These are phyloP conservation scores for Arthroderma sp. DNA, from an alignment of 2,329 filamentous ascomycete species.

Conservation along the genomic window DNA sequence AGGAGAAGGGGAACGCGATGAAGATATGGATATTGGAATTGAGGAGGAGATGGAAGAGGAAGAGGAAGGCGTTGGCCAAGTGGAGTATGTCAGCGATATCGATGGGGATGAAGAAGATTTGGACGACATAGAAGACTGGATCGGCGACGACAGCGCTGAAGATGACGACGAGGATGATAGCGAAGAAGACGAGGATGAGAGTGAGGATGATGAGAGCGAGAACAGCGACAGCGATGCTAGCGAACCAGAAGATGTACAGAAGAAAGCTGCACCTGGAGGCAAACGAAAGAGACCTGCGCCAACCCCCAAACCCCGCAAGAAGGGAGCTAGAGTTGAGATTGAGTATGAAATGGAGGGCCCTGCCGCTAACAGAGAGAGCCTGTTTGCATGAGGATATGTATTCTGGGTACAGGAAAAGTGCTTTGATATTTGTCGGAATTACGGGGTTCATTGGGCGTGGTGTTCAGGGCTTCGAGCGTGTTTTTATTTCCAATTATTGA, in stretches of 20 bases:
- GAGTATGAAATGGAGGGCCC: slow-evolving; percentile 64
- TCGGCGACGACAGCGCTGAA: slow-evolving; percentile 55
- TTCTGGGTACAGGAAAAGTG: slow-evolving; percentile 1
- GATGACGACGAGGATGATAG: slow-evolving; percentile 34
- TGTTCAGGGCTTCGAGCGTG: too few species aligned
- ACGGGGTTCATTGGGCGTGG: too few species aligned
- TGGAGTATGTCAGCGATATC: slow-evolving; percentile 88
- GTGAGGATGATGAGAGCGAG: slow-evolving; percentile 44
- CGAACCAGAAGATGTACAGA: slow-evolving; percentile 39
- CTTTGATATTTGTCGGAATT: background rate
- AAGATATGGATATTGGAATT: slow-evolving; percentile 79
- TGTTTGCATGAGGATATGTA: slow-evolving; percentile 24
- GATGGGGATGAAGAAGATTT: slow-evolving; percentile 64
- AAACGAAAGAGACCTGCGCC: slow-evolving; percentile 46
- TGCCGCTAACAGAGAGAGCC: slow-evolving; percentile 31
- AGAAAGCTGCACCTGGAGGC: slow-evolving; percentile 31
- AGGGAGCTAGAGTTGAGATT: slow-evolving; percentile 55
- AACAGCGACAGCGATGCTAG: slow-evolving; percentile 44
- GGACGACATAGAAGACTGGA: slow-evolving; percentile 94
- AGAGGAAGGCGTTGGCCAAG: slow-evolving; percentile 58
- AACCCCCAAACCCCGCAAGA: slow-evolving; percentile 45
- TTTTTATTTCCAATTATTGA: too few species aligned
- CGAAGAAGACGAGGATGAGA: slow-evolving; percentile 44
- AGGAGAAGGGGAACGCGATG: slow-evolving; percentile 68
- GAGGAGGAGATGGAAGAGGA: slow-evolving; percentile 59